Evolutionary conservation across 768 basidiomycete species (phyloP).

Genomic region (Paxillus rubicundulus): DNA sequence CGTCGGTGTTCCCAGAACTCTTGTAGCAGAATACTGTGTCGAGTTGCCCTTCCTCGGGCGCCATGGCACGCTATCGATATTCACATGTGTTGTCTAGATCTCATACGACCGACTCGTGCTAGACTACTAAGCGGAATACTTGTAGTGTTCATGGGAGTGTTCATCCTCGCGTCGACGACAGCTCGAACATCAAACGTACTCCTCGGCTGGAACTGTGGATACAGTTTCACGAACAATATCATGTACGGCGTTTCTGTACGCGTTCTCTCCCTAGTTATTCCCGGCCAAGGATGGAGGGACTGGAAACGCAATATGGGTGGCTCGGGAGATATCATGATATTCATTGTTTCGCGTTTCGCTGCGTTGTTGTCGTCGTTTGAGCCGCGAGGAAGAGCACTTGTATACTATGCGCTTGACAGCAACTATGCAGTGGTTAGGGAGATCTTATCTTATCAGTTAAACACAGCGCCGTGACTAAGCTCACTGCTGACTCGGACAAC

Average conservation of each 20-base stretch:
- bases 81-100: slow-evolving; percentile 39
- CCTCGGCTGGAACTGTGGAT: slow-evolving; percentile 59
- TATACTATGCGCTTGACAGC: no score
- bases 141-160: slow-evolving; percentile 50
- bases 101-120: neutral
- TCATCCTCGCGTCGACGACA: slow-evolving; percentile 57
- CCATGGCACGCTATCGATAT: slow-evolving; percentile 50
- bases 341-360: slow-evolving; percentile 47
- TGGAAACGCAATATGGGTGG: slow-evolving; percentile 55
- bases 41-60: slow-evolving; percentile 51
- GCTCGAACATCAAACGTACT: slow-evolving; percentile 50
- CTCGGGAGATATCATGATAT: slow-evolving; percentile 53
- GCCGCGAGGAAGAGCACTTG: slow-evolving; percentile 55
- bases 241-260: slow-evolving; percentile 54
- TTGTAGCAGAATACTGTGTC: slow-evolving; percentile 53
- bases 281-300: slow-evolving; percentile 55
- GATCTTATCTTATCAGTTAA: slow-evolving; percentile 18
- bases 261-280: slow-evolving; percentile 49
- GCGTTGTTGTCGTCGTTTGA: slow-evolving; percentile 55
- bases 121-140: neutral
- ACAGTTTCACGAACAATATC: slow-evolving; percentile 54
- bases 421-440: no score
- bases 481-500: no score
- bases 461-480: slow-evolving; percentile 17
- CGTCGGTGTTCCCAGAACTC: slow-evolving; percentile 55